Evolutionary conservation across 1,139 yeast species (phyloP), one percentile per base, ranked within the genome.

Genomic region (Pichia sp.): DNA sequence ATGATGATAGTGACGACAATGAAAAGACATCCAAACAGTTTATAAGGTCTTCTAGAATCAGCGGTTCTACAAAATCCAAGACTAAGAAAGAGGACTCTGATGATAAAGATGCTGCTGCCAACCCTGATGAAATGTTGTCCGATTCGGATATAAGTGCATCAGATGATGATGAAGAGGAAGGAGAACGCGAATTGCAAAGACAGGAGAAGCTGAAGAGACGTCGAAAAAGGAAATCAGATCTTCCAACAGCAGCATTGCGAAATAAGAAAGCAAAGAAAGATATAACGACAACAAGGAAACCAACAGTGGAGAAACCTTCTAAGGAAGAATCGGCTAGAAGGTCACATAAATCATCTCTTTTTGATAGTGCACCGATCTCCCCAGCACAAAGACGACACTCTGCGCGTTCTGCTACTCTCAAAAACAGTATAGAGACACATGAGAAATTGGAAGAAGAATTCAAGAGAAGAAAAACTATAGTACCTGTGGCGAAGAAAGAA

Each of bases 401-500:
- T 0, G 72, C 86, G 12, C 73, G 98, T 56, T 65, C 76, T 3
- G 74, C 94, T 0, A 93, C 94, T 0, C 72, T 86, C 6, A 79
- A 78, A 47, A 87, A 77, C 52, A 87, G 86, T 49, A 69, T 83
- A 44, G 87, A 80, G 7, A 74, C 87, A 22, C 81, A 85, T 30
- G 77, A 83, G 50, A 78, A 79, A 47, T 62, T 91, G 44, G 72
- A 78, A 44, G 78, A 74, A 47, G 78, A 77, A 41, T 95, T 86
- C 56, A 72, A 71, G 34, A 69, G 83, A 46, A 69, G 84, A 42
- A 80, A 79, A 19, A 52, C 62, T 6, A 29, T 33, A 6, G 47
- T 42, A 22, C 60, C 55, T 10, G 52, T 57, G 35, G 58, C 51
- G 34, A 58, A 47, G 58, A 53, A 51, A 56, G 58, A 58, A 40